Base-by-base conservation (phyloP, 1,284 basidiomycete genomes). In the Thecaphora thlaspeos region DNA sequence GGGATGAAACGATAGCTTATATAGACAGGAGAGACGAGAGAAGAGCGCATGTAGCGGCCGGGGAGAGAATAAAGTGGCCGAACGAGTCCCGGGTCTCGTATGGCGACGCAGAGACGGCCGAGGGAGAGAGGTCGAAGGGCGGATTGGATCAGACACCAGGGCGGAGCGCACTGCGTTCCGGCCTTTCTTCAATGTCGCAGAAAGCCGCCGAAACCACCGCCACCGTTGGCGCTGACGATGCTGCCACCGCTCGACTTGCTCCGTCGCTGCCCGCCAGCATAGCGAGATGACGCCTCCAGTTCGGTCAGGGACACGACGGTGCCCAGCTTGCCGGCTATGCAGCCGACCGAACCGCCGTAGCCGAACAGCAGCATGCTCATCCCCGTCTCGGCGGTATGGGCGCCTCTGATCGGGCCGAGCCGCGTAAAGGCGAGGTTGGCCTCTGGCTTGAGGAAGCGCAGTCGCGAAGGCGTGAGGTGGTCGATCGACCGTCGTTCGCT, bases 271-370 rank as follows among this genome's bases (percentile, higher is more conserved):
- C 19, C 18, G 10, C 39, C 39, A 23, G 9, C 39, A 40, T 40
- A 19, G 39, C 19, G 19, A 4, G n/a, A n/a, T n/a, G 39, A 4
- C 19, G 39, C 39, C 7, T 19, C 18, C 7, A 23, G 18, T 18
- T 23, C 39, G 5, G 18, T 12, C 7, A 18, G 4, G 19, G 37
- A 5, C 7, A 8, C 17, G 19, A 15, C 37, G 37, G 19, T 40
- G 22, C 39, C 22, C 19, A 40, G 39, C 39, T 19, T 40, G 19
- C 9, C 39, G 9, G 22, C 14, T 5, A 34, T 26, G 19, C 41
- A 28, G 8, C 56, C 61, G 17, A 64, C 36, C 2, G 56, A 65
- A 30, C 48, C 54, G 19, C 62, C 62, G 39, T 60, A 65, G 36
- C 62, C 62, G 37, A 65, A 65, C 14, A 57, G 26, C 14, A 65